These are phyloP conservation scores for Cicer pinnatifidum DNA, from an alignment of 306 rosid species.

Conservation along the genomic window DNA sequence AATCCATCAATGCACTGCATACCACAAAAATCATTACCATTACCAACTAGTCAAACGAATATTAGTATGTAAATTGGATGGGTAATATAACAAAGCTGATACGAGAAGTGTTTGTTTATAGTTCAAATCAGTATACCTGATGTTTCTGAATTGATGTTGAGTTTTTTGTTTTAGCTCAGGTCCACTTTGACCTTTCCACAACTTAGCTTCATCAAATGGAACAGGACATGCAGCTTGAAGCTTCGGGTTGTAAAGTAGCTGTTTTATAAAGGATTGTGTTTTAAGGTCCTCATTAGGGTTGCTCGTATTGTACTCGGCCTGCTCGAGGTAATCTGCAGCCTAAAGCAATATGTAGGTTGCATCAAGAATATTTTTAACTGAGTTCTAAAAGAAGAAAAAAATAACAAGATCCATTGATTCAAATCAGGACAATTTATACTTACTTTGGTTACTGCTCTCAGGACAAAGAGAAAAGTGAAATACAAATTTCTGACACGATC, in stretches of 20 bases:
- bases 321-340: slow-evolving; percentile 92
- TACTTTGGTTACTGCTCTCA: slow-evolving; percentile 95
- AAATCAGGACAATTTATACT: slow-evolving; percentile 43
- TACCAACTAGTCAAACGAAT: slow-evolving; percentile 18
- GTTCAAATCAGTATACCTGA: slow-evolving; percentile 59
- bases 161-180: slow-evolving; percentile 89
- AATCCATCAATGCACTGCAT: slow-evolving; percentile 94
- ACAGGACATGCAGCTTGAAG: slow-evolving; percentile 96
- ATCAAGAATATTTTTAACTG: slow-evolving; percentile 33
- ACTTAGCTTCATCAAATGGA: slow-evolving; percentile 96
- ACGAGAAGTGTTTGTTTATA: slow-evolving; percentile 7
- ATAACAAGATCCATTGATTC: slow-evolving; percentile 24
- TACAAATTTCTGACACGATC: slow-evolving; percentile 93
- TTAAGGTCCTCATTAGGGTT: slow-evolving; percentile 75
- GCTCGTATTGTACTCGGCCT: slow-evolving; percentile 91
- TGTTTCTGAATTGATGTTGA: slow-evolving; percentile 93
- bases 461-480: slow-evolving; percentile 91
- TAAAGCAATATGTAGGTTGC: slow-evolving; percentile 48
- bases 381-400: slow-evolving; percentile 6
- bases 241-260: slow-evolving; percentile 75
- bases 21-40: slow-evolving; percentile 34
- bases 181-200: slow-evolving; percentile 97
- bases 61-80: slow-evolving; percentile 19
- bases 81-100: slow-evolving; percentile 12
- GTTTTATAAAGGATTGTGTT: slow-evolving; percentile 79